Percentiles rank a stretch among this genome's conserved stretches.
These are phyloP conservation scores for Oenanthe sinensis DNA, from an alignment of 129 eudicot species.

Conservation along the genomic window DNA sequence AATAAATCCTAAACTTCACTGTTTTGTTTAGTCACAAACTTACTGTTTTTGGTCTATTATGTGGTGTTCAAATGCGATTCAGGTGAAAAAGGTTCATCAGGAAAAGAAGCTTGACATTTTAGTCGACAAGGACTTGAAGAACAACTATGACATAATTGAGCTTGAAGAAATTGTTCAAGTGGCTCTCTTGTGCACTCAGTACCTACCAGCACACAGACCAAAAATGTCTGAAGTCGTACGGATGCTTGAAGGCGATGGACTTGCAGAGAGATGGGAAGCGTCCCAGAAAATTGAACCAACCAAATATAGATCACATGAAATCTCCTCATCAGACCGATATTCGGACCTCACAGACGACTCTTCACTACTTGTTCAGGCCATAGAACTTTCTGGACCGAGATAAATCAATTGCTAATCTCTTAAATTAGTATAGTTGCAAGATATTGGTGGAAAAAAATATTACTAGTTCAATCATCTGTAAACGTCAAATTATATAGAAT, in stretches of 20 bases:
- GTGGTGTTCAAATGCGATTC: constrained; percentile 3
- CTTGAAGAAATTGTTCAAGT: constrained; percentile 78
- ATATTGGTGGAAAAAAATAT: background rate
- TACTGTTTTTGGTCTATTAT: background rate
- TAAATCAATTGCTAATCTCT: constrained; percentile 22
- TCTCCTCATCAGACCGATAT: constrained; percentile 64
- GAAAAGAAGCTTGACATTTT: constrained; percentile 64
- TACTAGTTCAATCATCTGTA: background rate
- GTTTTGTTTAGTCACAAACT: background rate
- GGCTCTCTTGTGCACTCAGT: constrained; percentile 79
- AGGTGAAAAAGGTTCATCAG: constrained; percentile 67
- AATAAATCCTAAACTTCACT: background rate
- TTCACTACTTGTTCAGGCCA: constrained; percentile 69
- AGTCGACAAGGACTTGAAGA: constrained; percentile 59
- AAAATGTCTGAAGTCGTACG: constrained; percentile 89
- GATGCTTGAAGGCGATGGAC: constrained; percentile 82
- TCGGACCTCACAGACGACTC: constrained; percentile 82
- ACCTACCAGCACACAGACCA: constrained; percentile 70
- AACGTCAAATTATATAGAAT: background rate
- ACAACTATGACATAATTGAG: constrained; percentile 50
- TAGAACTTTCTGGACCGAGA: constrained; percentile 85
- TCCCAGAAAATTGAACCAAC: constrained; percentile 54
- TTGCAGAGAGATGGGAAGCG: constrained; percentile 87
- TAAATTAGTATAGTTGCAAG: background rate
- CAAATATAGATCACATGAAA: constrained; percentile 48